A percentile compares a stretch with the other conserved stretches of the same genome.
Evolutionary conservation across 768 basidiomycete genomes (phyloP).

Genomic region (Scleroderma bovista): DNA sequence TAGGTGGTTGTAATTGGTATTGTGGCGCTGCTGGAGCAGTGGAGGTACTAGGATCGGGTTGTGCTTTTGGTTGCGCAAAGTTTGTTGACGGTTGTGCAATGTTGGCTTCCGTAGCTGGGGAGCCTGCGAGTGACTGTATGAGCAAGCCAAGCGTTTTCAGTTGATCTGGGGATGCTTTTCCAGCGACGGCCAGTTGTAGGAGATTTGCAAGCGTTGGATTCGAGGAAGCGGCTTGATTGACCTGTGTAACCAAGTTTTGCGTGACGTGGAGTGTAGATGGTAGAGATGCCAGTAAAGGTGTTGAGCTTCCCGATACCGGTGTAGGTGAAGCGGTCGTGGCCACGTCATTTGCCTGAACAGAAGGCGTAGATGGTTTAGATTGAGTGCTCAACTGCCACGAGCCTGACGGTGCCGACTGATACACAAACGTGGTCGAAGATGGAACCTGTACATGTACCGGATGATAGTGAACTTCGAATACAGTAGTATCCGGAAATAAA

Average conservation of each 20-base stretch:
- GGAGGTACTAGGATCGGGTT: constrained; percentile 9
- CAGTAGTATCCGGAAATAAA: constrained; percentile 56
- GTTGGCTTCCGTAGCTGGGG: constrained; percentile 4
- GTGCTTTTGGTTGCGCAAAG: constrained; percentile 4
- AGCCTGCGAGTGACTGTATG: constrained; percentile 58
- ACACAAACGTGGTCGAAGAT: constrained; percentile 18
- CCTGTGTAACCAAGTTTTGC: constrained; percentile 53
- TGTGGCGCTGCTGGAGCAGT: constrained; percentile 12
- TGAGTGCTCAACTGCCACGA: constrained; percentile 28
- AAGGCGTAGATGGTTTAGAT: constrained; percentile 10
- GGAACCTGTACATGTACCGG: constrained; percentile 23
- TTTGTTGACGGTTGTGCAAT: constrained; percentile 7
- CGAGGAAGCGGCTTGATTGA: constrained; percentile 58
- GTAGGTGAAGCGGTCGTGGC: constrained; percentile 15
- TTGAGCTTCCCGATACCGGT: constrained; percentile 25
- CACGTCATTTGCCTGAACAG: constrained; percentile 4
- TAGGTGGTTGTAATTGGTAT: constrained; percentile 29
- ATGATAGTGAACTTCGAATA: constrained; percentile 73
- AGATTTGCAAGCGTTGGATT: constrained; percentile 67
- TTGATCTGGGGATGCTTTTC: constrained; percentile 57
- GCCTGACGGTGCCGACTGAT: constrained; percentile 22
- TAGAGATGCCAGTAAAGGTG: constrained; percentile 42
- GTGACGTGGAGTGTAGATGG: constrained; percentile 45
- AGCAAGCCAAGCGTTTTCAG: constrained; percentile 64
- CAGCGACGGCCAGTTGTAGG: constrained; percentile 57